Evolutionary conservation across 495 filamentous ascomycete species (phyloP).

Genomic region (Daldinia decipiens): DNA sequence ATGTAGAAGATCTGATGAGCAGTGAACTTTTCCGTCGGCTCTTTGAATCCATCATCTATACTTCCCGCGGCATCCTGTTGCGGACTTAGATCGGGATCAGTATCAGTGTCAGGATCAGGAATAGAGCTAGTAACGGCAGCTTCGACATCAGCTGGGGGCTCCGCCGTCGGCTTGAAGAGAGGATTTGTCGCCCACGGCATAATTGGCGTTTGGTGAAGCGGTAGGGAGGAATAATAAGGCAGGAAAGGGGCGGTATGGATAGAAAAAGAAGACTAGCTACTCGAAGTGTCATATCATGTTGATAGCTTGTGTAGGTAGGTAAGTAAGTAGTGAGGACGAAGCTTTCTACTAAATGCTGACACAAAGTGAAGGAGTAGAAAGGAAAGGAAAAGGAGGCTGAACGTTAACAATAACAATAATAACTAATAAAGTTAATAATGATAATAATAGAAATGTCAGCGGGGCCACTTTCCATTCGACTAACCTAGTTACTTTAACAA

Average conservation of each 20-base stretch:
- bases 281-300: constrained; percentile 45
- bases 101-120: not conserved
- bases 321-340: not conserved
- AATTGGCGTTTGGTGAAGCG: constrained; percentile 15
- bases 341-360: constrained; percentile 4
- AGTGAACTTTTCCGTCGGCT: constrained; percentile 50
- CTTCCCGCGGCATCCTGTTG: constrained; percentile 12
- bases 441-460: constrained; percentile 1
- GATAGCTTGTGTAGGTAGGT: not conserved
- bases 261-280: constrained; percentile 10
- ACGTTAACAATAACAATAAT: constrained; percentile 8
- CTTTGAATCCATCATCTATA: constrained; percentile 31
- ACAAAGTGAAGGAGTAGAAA: constrained; percentile 13
- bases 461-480: constrained; percentile 27
- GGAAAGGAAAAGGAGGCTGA: constrained; percentile 10
- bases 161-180: constrained; percentile 43
- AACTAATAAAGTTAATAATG: not conserved
- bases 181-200: constrained; percentile 55
- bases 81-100: constrained; percentile 9
- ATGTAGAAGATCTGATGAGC: constrained; percentile 54
- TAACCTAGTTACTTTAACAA: constrained; percentile 9
- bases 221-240: not conserved
- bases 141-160: constrained; percentile 40
- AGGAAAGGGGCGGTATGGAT: constrained; percentile 22
- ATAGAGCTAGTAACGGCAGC: constrained; percentile 23